Base-by-base conservation (phyloP, 805 yeast species). In the Candida vaughaniae region DNA sequence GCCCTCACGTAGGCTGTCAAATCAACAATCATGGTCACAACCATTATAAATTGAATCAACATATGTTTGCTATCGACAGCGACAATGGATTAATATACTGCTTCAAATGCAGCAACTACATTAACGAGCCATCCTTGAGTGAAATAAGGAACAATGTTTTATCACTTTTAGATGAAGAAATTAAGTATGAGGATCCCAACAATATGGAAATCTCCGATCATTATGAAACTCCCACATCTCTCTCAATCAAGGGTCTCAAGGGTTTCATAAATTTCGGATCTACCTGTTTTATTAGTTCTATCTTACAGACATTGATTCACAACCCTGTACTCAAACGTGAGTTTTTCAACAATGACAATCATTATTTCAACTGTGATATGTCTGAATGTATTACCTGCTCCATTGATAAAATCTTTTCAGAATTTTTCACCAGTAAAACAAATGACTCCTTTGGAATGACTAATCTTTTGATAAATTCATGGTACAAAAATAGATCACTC, bases 221-320 rank as follows among this genome's bases (percentile, higher is more conserved):
- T 53, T 45, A 26, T 40, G 11, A 22, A 3, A 44, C 45, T 26
- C 85, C 87, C 23, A 56, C 66, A 15, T 61, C 53, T 48, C 73
- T 73, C 35, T 83, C 90, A 1, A 69, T 78, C 5, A 74, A 80
- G n/a, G 98, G 97, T 0, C 65, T 93, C 15, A 75, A 85, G 35
- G 99, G 99, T 3, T 77, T 93, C 48, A 81, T 88, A 35, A 91
- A 91, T 58, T 79, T 91, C 81, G 99, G 99, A 0, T 85, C 99
- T 0, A 93, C 99, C 0, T 93, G 99, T 65, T 93, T 88, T 64
- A 91, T 93, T 87, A 85, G 95, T 48, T 84, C 91, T 25, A 79
- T 90, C n/a, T 62, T 93, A 27, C 99, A 93, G 64, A 78, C 95
- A 0, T 63, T 91, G 35, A 68, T 93, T 29, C 99, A 93, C 58